Base-by-base conservation (phyloP, 192 early-diverging fungal genomes). In the Allomyces javanicus region DNA sequence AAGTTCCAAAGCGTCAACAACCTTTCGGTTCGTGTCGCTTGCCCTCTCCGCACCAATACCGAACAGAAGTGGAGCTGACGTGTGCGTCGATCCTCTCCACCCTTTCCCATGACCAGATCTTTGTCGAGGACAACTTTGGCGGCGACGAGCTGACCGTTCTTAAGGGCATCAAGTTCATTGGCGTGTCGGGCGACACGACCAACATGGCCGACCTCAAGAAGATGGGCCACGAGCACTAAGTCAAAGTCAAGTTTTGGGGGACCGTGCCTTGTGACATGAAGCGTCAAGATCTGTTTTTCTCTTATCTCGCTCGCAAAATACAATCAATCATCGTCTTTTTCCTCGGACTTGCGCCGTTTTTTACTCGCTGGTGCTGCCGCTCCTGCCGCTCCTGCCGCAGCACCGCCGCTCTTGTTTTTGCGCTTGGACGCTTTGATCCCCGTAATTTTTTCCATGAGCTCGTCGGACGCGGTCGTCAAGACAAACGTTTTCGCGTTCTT, bases 1-100 rank as follows among this genome's bases (percentile, higher is more conserved):
- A 89, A 91, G 65, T 97, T 92, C 77, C 94, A 97, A 77, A 87
- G 81, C 66, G 85, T 97, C 33, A 84, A 79, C 64, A 87, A 76
- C 67, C 62, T 96, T 64, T 83, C 87, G 62, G 80, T 88, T 72
- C 68, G 75, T 40, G 33, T 7, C 7, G 7, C 33, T 40, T 3
- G 9, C 33, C 33, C 33, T 40, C n/a, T 9, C 33, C 33, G 33
- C 33, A 7, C 33, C 4, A 40, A 3, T 7, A 40, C 33, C 7
- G 33, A 40, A 3, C 4, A 3, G 33, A 3, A 40, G 0, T 40
- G 69, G 55, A 24, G 24, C 12, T 14, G 25, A n/a, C 45, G 12
- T 61, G 24, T 24, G n/a, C 50, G 9, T 24, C 25, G 63, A 11
- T 9, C 67, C 10, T 24, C 3, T 40, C 27, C 27, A 26, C 5